These are phyloP conservation scores for Candida gigantensis DNA, from an alignment of 1,139 yeast genomes.

Conservation along the genomic window DNA sequence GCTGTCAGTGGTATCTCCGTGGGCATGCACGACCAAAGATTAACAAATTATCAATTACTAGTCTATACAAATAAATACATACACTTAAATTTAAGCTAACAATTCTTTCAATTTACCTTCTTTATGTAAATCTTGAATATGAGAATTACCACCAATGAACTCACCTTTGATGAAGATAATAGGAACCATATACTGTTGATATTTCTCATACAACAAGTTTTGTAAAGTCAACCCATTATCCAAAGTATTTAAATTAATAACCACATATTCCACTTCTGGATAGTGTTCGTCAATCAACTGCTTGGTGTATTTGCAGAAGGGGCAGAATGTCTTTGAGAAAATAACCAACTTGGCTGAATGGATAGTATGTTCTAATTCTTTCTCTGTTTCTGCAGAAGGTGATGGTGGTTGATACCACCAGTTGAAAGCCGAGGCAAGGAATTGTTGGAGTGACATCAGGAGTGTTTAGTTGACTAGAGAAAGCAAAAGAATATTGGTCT, in stretches of 20 bases:
- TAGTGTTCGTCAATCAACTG: conserved; percentile 13
- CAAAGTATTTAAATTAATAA: conserved; percentile 22
- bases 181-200: conserved; percentile 87
- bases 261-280: conserved; percentile 16
- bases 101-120: conserved; percentile 4
- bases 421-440: conserved; percentile 3
- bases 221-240: conserved; percentile 46
- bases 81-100: too few species aligned
- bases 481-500: too few species aligned
- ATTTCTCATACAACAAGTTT: conserved; percentile 61
- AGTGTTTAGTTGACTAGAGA: background rate
- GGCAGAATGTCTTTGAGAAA: conserved; percentile 23
- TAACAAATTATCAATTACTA: too few species aligned
- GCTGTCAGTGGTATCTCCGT: too few species aligned
- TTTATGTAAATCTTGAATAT: conserved; percentile 46
- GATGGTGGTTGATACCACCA: conserved; percentile 8
- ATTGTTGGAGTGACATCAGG: too few species aligned
- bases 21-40: too few species aligned
- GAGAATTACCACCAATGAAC: conserved; percentile 88
- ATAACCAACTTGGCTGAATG: conserved; percentile 3
- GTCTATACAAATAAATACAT: too few species aligned
- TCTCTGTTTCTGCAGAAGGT: conserved; percentile 1
- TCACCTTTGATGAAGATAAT: conserved; percentile 77
- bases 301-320: conserved; percentile 25
- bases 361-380: conserved; percentile 4